Evolutionary conservation across 352 stramenopile species (phyloP).

Genomic region (Phytophthora ohioensis): DNA sequence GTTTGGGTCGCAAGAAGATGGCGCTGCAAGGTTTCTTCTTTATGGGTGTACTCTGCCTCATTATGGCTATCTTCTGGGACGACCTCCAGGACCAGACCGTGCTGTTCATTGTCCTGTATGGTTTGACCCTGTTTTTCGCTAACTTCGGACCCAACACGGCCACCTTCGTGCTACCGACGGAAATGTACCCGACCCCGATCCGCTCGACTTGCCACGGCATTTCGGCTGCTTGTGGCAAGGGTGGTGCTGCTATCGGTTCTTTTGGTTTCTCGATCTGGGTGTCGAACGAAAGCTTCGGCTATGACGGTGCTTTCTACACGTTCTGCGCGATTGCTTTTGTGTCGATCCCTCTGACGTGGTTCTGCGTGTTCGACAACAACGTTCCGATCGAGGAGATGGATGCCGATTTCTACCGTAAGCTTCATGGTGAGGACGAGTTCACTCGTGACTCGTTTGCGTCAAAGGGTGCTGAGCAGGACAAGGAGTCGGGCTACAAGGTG

Average conservation of each 20-base stretch:
- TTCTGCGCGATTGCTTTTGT: conserved; percentile 68
- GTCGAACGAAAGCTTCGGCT: conserved; percentile 28
- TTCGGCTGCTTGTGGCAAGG: conserved; percentile 28
- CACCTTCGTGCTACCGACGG: conserved; percentile 89
- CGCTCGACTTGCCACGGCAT: conserved; percentile 88
- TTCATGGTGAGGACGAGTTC: conserved; percentile 6
- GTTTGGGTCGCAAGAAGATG: conserved; percentile 69
- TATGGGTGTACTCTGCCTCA: conserved; percentile 68
- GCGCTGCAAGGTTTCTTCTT: conserved; percentile 76
- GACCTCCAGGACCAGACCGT: conserved; percentile 53
- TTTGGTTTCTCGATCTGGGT: conserved; percentile 41
- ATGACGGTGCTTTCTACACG: conserved; percentile 36
- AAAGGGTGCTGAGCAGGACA: neutral
- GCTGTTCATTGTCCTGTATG: conserved; percentile 77
- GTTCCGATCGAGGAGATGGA: conserved; percentile 35
- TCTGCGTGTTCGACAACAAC: conserved; percentile 70
- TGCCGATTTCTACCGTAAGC: conserved; percentile 18
- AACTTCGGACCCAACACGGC: conserved; percentile 88
- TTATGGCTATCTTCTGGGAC: conserved; percentile 67
- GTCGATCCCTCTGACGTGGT: conserved; percentile 47
- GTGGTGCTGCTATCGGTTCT: conserved; percentile 27
- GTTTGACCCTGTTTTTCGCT: conserved; percentile 79
- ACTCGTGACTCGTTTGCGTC: conserved; percentile 16
- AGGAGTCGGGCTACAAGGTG: neutral
- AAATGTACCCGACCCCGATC: conserved; percentile 86